Conservation (phyloP, 1,284 basidiomycete species). For the Trametes hirsuta region DNA sequence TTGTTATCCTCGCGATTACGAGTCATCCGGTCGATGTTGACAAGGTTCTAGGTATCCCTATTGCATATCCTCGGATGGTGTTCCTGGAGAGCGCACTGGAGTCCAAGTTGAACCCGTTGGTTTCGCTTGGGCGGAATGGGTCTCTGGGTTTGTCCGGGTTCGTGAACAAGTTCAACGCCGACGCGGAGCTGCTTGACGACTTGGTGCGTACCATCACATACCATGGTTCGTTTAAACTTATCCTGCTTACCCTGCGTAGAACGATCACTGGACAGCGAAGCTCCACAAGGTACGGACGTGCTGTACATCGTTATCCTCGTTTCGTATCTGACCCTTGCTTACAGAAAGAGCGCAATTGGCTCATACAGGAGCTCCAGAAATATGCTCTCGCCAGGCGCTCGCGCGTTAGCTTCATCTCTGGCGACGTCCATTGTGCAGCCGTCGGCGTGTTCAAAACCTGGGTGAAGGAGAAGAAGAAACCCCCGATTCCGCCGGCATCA, state of each 20-base stretch:
- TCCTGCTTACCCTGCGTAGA: slow-evolving; percentile 43
- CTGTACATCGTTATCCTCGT: neutral
- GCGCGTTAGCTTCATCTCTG: slow-evolving; percentile 84
- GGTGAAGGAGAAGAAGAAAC: slow-evolving; percentile 48
- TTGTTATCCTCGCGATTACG: slow-evolving; percentile 7
- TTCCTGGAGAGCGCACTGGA: slow-evolving; percentile 82
- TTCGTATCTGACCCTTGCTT: neutral
- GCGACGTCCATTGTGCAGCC: slow-evolving; percentile 90
- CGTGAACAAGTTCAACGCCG: slow-evolving; percentile 91
- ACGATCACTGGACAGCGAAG: slow-evolving; percentile 89
- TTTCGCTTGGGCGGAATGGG: slow-evolving; percentile 68
- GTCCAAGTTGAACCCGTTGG: slow-evolving; percentile 82
- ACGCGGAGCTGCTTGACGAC: slow-evolving; percentile 91
- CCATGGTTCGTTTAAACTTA: neutral
- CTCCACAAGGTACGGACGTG: slow-evolving; percentile 64
- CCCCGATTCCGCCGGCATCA: slow-evolving; percentile 49
- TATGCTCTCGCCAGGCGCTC: slow-evolving; percentile 64
- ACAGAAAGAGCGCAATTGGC: slow-evolving; percentile 89
- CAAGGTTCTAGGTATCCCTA: slow-evolving; percentile 60
- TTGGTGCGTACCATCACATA: slow-evolving; percentile 47
- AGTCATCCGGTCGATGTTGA: neutral
- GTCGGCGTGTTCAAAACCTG: slow-evolving; percentile 81
- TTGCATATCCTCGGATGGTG: slow-evolving; percentile 92
- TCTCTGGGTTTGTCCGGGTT: slow-evolving; percentile 74
- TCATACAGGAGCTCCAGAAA: slow-evolving; percentile 80